Conservation (phyloP, 306 rosid species). For the Alnus glutinosa region DNA sequence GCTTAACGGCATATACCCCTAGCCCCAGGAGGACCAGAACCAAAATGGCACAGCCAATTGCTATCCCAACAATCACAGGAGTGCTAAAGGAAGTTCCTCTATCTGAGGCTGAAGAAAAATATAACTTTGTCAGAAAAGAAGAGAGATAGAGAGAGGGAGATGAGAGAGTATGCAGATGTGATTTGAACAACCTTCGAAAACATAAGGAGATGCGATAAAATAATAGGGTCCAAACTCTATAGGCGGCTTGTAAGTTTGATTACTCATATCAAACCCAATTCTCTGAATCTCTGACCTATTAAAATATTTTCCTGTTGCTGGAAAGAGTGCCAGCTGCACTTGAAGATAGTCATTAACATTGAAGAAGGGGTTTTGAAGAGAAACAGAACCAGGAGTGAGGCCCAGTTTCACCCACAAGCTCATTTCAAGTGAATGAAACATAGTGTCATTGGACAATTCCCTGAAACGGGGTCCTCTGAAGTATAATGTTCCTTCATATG, state of each 20-base stretch:
- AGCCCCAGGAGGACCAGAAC: slow-evolving; percentile 66
- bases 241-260: slow-evolving; percentile 92
- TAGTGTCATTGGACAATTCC: slow-evolving; percentile 52
- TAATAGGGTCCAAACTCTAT: slow-evolving; percentile 70
- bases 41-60: slow-evolving; percentile 55
- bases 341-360: slow-evolving; percentile 80
- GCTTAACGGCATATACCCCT: slow-evolving; percentile 66
- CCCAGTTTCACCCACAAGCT: slow-evolving; percentile 61
- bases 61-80: slow-evolving; percentile 53
- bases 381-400: slow-evolving; percentile 85
- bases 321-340: slow-evolving; percentile 76
- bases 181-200: slow-evolving; percentile 54
- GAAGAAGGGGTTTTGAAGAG: slow-evolving; percentile 71
- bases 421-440: slow-evolving; percentile 68
- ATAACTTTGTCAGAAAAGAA: slow-evolving; percentile 30
- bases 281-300: slow-evolving; percentile 73
- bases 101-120: slow-evolving; percentile 41
- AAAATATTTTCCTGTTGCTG: slow-evolving; percentile 59
- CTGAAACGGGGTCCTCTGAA: slow-evolving; percentile 86
- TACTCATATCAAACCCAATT: slow-evolving; percentile 76
- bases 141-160: neutral
- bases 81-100: slow-evolving; percentile 46
- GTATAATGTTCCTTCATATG: slow-evolving; percentile 70
- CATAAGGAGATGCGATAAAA: slow-evolving; percentile 71
- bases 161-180: neutral